A percentile compares a stretch with the other conserved stretches of the same genome.
These are phyloP conservation scores for Clavispora fructus DNA, from an alignment of 805 yeast species.

Conservation along the genomic window DNA sequence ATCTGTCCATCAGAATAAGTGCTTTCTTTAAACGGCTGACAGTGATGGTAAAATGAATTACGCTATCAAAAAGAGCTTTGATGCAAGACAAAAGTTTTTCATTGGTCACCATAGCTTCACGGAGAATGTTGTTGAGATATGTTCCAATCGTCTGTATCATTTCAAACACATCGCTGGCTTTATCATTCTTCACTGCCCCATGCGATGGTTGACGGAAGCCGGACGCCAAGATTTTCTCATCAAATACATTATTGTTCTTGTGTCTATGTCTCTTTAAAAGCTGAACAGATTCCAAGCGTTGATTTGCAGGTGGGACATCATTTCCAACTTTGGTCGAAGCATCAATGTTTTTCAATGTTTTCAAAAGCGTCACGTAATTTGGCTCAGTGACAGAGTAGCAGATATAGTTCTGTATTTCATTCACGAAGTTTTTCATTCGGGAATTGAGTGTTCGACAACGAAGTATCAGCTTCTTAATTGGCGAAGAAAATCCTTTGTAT, in stretches of 20 bases:
- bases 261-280: slow-evolving; percentile 1
- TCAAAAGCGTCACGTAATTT: slow-evolving; percentile 43
- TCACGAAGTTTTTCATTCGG: slow-evolving; percentile 52
- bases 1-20: slow-evolving; percentile 42
- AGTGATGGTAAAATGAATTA: slow-evolving; percentile 45
- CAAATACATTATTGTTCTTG: slow-evolving; percentile 20
- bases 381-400: slow-evolving; percentile 55
- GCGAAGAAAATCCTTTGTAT: slow-evolving; percentile 36
- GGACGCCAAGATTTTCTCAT: slow-evolving; percentile 15
- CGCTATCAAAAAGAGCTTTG: slow-evolving; percentile 41
- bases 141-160: slow-evolving; percentile 46
- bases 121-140: slow-evolving; percentile 57
- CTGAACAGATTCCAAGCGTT: neutral
- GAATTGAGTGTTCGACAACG: slow-evolving; percentile 51
- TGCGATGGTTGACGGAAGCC: slow-evolving; percentile 5
- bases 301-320: neutral
- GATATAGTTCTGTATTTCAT: slow-evolving; percentile 50
- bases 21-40: slow-evolving; percentile 50
- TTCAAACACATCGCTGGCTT: slow-evolving; percentile 6
- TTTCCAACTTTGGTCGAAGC: neutral
- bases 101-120: slow-evolving; percentile 64
- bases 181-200: slow-evolving; percentile 2
- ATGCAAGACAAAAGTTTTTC: slow-evolving; percentile 45
- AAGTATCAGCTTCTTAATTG: slow-evolving; percentile 49
- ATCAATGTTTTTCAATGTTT: slow-evolving; percentile 8